Evolutionary conservation across 768 basidiomycete species (phyloP).

Genomic region (Leccinum ochraceum): DNA sequence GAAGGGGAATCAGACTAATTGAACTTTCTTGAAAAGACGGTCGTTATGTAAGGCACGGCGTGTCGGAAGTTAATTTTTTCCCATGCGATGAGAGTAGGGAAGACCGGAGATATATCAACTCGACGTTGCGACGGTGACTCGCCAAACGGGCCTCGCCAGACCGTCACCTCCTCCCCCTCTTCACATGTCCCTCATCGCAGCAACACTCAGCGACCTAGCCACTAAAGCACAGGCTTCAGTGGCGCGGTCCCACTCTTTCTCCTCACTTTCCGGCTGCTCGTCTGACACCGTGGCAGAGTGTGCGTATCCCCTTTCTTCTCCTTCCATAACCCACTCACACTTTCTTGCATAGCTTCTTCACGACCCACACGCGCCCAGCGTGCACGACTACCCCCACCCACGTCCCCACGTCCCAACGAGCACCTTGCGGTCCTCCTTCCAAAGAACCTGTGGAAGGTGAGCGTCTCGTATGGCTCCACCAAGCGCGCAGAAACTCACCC

Average conservation of each 20-base stretch:
- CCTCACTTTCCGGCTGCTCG: constrained; percentile 11
- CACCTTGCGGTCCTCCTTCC: constrained; percentile 78
- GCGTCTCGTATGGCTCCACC: constrained; percentile 10
- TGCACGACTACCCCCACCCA: constrained; percentile 18
- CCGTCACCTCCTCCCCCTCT: constrained; percentile 8
- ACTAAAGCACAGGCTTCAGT: constrained; percentile 26
- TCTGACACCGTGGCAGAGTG: constrained; percentile 20
- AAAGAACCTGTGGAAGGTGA: constrained; percentile 73
- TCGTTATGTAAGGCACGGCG: constrained; percentile 22
- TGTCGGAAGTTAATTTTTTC: constrained; percentile 20
- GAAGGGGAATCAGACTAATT: constrained; percentile 4
- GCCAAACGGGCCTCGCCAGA: neutral
- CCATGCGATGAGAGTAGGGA: constrained; percentile 21
- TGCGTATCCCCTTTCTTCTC: constrained; percentile 1
- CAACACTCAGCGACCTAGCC: constrained; percentile 30
- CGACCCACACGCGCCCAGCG: constrained; percentile 22
- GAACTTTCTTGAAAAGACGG: neutral
- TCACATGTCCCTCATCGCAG: constrained; percentile 34
- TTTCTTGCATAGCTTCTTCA: constrained; percentile 18
- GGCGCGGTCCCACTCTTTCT: constrained; percentile 7
- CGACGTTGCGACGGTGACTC: constrained; percentile 26
- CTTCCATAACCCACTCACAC: constrained; percentile 1
- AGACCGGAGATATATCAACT: constrained; percentile 30
- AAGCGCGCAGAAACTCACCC: constrained; percentile 19
- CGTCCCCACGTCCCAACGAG: constrained; percentile 49